These are phyloP conservation scores for Pueraria montana DNA, from an alignment of 306 rosid genomes.

Conservation along the genomic window DNA sequence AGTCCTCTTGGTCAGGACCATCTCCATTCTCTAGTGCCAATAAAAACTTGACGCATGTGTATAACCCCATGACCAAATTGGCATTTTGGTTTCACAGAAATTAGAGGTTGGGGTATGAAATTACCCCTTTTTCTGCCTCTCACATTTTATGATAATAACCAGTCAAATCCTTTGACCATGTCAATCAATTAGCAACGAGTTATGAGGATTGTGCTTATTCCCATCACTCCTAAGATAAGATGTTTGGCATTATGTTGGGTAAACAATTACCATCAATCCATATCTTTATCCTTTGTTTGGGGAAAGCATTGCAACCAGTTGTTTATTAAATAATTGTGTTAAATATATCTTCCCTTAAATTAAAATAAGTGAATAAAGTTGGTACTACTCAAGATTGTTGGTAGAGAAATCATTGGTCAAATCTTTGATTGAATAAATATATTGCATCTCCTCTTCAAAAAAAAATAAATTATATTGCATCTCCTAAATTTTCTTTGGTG, in stretches of 20 bases:
- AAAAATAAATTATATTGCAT: too few species aligned
- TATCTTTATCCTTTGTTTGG: slow-evolving; percentile 47
- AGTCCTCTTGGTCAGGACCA: slow-evolving; percentile 3
- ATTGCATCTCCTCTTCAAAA: background rate
- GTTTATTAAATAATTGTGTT: slow-evolving; percentile 19
- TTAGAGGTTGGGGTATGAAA: slow-evolving; percentile 18
- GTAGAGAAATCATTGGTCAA: slow-evolving; percentile 52
- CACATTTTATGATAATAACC: slow-evolving; percentile 40
- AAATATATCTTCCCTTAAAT: background rate
- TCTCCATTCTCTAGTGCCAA: slow-evolving; percentile 43
- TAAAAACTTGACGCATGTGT: slow-evolving; percentile 48
- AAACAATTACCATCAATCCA: slow-evolving; percentile 8
- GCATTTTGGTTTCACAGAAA: slow-evolving; percentile 46
- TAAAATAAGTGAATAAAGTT: background rate
- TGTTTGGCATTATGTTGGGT: slow-evolving; percentile 39
- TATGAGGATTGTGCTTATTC: slow-evolving; percentile 4
- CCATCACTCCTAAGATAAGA: slow-evolving; percentile 36
- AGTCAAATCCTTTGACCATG: slow-evolving; percentile 35
- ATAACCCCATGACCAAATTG: slow-evolving; percentile 30
- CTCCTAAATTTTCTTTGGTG: slow-evolving; percentile 21
- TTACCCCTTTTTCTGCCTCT: slow-evolving; percentile 43
- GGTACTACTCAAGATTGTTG: slow-evolving; percentile 26
- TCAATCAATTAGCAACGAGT: slow-evolving; percentile 32
- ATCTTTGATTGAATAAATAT: slow-evolving; percentile 41
- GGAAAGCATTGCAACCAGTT: slow-evolving; percentile 38